Base-by-base conservation (phyloP, 1,139 yeast species). In the Pichia sp. region DNA sequence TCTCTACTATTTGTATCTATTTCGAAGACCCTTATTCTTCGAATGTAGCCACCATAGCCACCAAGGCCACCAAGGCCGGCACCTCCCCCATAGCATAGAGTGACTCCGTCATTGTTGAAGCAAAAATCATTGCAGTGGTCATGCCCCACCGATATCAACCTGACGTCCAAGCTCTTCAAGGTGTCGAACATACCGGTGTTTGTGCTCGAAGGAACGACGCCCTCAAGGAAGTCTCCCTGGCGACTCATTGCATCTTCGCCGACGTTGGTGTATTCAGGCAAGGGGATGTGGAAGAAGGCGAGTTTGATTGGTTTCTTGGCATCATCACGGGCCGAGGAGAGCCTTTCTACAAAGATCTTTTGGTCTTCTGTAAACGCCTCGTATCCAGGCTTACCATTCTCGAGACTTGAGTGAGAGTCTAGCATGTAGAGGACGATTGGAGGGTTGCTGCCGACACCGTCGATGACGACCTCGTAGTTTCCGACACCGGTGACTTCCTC, bases 81-180 rank as follows among this genome's bases (percentile, higher is more conserved):
- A 0, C 86, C 96, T 44, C 99, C 99, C 2, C 96, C 98, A 65
- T 88, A 90, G 66, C 99, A 93, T 46, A 92, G 73, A 96, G 96
- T 89, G 40, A 89, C 72, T n/a, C 44, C 50, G 48, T 78, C 76
- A 49, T 77, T 73, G 34, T 73, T 68, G 46, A 87, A 71, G 69
- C 99, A 93, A 67, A 80, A 93, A 66, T 93, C 98, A 67, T 93
- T 93, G 62, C 90, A 87, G 67, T 93, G 98, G 66, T 93, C 98
- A 68, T 93, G 99, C 0, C 99, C 98, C 9, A 88, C 95, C 54
- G 87, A 77, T 0, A 83, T 80, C 0, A 87, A 88, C 34, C 79
- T 73, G 0, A 92, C 92, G 0, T 93, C 95, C 7, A 87, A 61
- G 8, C 77, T 73, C 4, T 78, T 78, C 30, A 93, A 72, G 0